Evolutionary conservation across 257 asterid genomes (phyloP), one percentile per base, ranked within the genome.

Genomic region (Solanum chmielewskii): DNA sequence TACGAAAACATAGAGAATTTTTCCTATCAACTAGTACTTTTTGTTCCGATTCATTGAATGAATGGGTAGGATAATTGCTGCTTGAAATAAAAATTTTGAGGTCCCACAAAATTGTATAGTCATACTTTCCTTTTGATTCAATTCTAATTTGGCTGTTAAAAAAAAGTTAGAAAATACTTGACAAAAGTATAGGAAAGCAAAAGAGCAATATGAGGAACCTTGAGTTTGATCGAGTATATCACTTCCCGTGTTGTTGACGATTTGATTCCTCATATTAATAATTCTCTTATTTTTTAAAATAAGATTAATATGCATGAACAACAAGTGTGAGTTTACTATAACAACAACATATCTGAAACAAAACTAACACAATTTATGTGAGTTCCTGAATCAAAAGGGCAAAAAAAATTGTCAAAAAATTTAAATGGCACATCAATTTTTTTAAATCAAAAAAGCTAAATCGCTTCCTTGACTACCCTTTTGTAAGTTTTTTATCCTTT

Each of bases 301-400:
- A 25, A 25, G 27, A 25, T 25, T 25, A 25, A 25, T 25, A 25
- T 25, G 27, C 27, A 25, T 25, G 27, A 25, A 25, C 27, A 25
- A 25, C 27, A 25, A 25, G 70, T 62, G 31, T 21, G 25, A 62
- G 31, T 62, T 62, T 62, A 6, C 1, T 6, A 11, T 23, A 62
- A 23, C 7, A 62, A 56, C 7, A 35, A 35, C 0, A 35, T 35
- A 35, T 35, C 39, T 35, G 5, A 7, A 35, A 35, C 0, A 35
- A 35, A 35, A 35, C 7, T 35, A 35, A 35, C 0, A 35, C 39
- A 35, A 35, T 35, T 35, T 5, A 35, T 35, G 7, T 37, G 39
- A 37, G 39, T 37, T 6, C 0, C 0, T 0, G 3, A 49, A 9
- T 0, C 0, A 49, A 49, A 15, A 49, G 60, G 0, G 0, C 0